phyloP scores from a whole-genome alignment of 2,329 filamentous ascomycete genomes.

The Neofusicoccum sp. region DNA sequence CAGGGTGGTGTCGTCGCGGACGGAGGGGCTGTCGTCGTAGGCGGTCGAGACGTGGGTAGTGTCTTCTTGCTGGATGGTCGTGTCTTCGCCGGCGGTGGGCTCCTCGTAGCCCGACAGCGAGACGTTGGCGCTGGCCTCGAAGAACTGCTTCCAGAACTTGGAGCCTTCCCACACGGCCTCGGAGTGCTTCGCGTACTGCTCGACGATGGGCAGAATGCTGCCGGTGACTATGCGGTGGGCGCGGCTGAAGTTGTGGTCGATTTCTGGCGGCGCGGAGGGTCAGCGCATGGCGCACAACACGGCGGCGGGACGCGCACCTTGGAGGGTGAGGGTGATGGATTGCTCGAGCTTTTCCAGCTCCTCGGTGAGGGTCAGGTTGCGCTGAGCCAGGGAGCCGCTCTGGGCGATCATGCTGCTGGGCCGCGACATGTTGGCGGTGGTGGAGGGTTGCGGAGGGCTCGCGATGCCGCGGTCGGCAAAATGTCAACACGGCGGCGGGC shows the following conservation, averaged over 20 bases:
- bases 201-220: constrained; percentile 87
- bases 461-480: background rate
- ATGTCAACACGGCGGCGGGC: constrained; percentile 12
- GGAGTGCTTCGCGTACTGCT: constrained; percentile 93
- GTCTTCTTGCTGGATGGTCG: constrained; percentile 42
- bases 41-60: constrained; percentile 35
- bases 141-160: constrained; percentile 99
- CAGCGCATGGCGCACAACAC: constrained; percentile 25
- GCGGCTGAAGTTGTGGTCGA: constrained; percentile 97
- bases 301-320: constrained; percentile 59
- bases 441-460: background rate
- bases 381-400: constrained; percentile 36
- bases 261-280: constrained; percentile 60
- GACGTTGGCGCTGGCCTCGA: constrained; percentile 96
- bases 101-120: constrained; percentile 95
- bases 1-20: constrained; percentile 33
- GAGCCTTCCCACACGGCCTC: constrained; percentile 94
- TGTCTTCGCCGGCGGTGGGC: constrained; percentile 58
- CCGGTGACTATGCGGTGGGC: constrained; percentile 94
- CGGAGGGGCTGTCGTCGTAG: constrained; percentile 37
- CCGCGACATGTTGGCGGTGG: constrained; percentile 6
- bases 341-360: constrained; percentile 96
- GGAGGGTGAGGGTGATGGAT: constrained; percentile 90
- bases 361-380: constrained; percentile 78
- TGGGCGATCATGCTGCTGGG: constrained; percentile 15